Conservation (phyloP, 495 filamentous ascomycete species). For the Neurospora sublineolata region DNA sequence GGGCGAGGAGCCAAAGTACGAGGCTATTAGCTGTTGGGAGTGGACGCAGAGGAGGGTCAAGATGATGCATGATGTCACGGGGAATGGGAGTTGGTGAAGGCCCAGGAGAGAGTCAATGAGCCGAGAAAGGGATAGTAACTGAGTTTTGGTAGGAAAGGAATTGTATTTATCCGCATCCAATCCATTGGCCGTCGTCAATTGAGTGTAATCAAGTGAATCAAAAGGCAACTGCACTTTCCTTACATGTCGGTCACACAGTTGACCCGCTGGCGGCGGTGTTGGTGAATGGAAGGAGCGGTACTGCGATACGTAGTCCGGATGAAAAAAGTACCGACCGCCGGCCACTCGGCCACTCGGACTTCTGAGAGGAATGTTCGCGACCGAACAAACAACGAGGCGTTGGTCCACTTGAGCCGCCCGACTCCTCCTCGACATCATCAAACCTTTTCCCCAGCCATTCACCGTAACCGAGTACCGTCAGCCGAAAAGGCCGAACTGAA, state of each 20-base stretch:
- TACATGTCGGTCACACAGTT: not conserved
- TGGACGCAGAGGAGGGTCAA: conserved; percentile 19
- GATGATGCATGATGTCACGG: conserved; percentile 14
- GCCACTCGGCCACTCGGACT: not conserved
- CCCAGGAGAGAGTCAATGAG: too few relatives aligned
- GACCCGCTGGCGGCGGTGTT: not conserved
- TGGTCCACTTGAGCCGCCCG: not conserved
- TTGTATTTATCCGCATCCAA: too few relatives aligned
- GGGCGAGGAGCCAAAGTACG: conserved; percentile 40
- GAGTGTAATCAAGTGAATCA: too few relatives aligned
- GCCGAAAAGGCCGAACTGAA: not conserved
- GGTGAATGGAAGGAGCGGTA: not conserved
- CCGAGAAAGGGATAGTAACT: too few relatives aligned
- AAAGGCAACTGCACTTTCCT: too few relatives aligned
- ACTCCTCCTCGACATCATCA: not conserved
- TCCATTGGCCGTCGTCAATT: too few relatives aligned
- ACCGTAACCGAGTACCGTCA: not conserved
- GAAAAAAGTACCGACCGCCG: not conserved
- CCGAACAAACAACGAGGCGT: not conserved
- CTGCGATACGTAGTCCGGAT: not conserved
- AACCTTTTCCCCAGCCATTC: not conserved
- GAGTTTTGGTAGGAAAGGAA: too few relatives aligned
- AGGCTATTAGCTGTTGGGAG: conserved; percentile 45
- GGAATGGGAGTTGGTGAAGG: not conserved
- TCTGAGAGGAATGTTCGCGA: not conserved